These are phyloP conservation scores for Globisporangium canariense DNA, from an alignment of 352 stramenopile species.

Conservation along the genomic window DNA sequence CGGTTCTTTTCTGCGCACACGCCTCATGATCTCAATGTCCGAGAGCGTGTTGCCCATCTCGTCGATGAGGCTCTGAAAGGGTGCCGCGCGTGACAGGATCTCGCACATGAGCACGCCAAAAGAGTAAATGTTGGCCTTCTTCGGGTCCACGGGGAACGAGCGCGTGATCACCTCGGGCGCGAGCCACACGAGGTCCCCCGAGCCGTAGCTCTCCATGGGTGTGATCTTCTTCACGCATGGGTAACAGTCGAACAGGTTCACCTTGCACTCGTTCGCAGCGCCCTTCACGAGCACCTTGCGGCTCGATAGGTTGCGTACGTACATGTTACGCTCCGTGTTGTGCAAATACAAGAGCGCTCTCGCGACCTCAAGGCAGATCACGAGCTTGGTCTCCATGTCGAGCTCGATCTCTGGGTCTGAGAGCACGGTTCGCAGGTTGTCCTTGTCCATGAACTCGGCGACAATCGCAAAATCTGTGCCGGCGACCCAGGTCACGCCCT, in stretches of 20 bases:
- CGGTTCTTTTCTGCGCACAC: conserved; percentile 29
- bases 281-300: conserved; percentile 58
- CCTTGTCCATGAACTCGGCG: conserved; percentile 74
- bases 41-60: conserved; percentile 48
- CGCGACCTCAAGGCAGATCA: conserved; percentile 71
- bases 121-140: conserved; percentile 60
- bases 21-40: conserved; percentile 44
- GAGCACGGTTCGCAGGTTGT: conserved; percentile 58
- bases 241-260: conserved; percentile 60
- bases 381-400: conserved; percentile 46
- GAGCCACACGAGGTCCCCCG: conserved; percentile 46
- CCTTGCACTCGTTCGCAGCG: conserved; percentile 41
- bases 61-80: conserved; percentile 46
- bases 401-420: conserved; percentile 52
- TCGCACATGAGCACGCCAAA: conserved; percentile 61
- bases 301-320: conserved; percentile 45
- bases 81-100: conserved; percentile 46
- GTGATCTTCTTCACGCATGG: conserved; percentile 30
- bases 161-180: conserved; percentile 52
- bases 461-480: conserved; percentile 77
- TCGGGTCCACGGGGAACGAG: conserved; percentile 38
- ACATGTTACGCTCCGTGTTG: conserved; percentile 39
- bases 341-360: conserved; percentile 63
- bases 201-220: conserved; percentile 31
- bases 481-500: conserved; percentile 67